A percentile compares a stretch with the other conserved stretches of the same genome.
Evolutionary conservation across 1,139 yeast genomes (phyloP).

Genomic region (Candida dubliniensis): DNA sequence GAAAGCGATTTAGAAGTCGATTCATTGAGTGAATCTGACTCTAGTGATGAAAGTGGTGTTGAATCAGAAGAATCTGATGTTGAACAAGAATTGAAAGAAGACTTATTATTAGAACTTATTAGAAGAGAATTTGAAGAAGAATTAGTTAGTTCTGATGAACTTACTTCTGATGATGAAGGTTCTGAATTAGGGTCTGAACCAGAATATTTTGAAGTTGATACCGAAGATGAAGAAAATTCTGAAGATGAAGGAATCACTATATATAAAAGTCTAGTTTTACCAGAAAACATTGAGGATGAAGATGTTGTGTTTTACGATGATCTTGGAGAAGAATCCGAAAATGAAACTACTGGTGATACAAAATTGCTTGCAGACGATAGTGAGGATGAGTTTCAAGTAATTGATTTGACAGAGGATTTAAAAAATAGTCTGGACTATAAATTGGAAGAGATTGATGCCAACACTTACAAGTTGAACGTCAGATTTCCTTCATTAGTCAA

Average conservation of each 20-base stretch:
- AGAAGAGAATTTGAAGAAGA: conserved; percentile 43
- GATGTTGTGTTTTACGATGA: conserved; percentile 25
- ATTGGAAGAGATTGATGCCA: conserved; percentile 40
- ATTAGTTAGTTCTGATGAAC: conserved; percentile 33
- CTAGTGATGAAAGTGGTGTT: neutral
- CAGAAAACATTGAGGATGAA: conserved; percentile 34
- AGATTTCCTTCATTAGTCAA: conserved; percentile 46
- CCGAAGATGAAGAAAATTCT: conserved; percentile 22
- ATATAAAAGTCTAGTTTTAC: conserved; percentile 44
- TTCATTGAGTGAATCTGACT: conserved; percentile 5
- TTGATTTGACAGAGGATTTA: conserved; percentile 46
- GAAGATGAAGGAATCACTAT: conserved; percentile 46
- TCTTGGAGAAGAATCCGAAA: conserved; percentile 23
- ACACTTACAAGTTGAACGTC: conserved; percentile 42
- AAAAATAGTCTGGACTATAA: conserved; percentile 49
- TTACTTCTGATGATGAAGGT: conserved; percentile 28
- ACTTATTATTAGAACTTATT: conserved; percentile 38
- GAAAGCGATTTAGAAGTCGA: neutral
- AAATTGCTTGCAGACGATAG: conserved; percentile 31
- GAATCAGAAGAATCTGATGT: conserved; percentile 15
- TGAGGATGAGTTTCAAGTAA: conserved; percentile 38
- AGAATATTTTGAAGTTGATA: conserved; percentile 36
- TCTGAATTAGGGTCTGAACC: conserved; percentile 31
- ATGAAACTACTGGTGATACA: conserved; percentile 20
- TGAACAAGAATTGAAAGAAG: conserved; percentile 33